phyloP scores from a whole-genome alignment of 225 moss, liverwort and hornwort genomes.

The Physcomitrellopsis africana region DNA sequence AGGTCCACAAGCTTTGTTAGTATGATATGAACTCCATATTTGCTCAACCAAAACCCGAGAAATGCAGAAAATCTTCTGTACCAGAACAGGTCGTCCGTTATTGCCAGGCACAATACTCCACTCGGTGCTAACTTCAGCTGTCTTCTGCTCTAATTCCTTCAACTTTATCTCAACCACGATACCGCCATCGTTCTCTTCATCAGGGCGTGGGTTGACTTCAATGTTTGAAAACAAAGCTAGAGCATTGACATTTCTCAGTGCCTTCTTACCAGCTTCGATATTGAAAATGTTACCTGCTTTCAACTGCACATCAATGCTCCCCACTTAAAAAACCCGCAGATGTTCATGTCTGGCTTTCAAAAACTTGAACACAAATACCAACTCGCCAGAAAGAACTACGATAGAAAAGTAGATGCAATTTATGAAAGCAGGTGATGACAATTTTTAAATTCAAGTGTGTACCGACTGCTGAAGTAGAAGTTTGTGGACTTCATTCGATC shows the following conservation, averaged over 20 bases:
- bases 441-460: constrained; percentile 4
- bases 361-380: neutral
- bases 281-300: constrained; percentile 86
- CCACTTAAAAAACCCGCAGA: neutral
- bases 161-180: constrained; percentile 96
- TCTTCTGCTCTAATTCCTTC: constrained; percentile 95
- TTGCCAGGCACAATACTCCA: constrained; percentile 94
- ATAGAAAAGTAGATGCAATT: neutral
- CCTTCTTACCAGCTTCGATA: constrained; percentile 94
- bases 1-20: neutral
- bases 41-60: neutral
- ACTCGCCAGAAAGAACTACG: neutral
- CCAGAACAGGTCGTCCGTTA: constrained; percentile 74
- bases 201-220: constrained; percentile 91
- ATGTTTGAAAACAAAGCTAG: constrained; percentile 91
- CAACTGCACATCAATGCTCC: constrained; percentile 42
- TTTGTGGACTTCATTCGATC: neutral
- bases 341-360: neutral
- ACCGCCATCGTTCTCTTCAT: constrained; percentile 90
- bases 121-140: constrained; percentile 92
- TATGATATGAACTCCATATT: neutral
- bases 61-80: constrained; percentile 11
- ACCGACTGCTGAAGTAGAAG: neutral
- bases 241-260: constrained; percentile 84
- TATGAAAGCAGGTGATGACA: neutral